phyloP scores from a whole-genome alignment of 2,329 filamentous ascomycete genomes.

The Nannizziopsis barbatae region DNA sequence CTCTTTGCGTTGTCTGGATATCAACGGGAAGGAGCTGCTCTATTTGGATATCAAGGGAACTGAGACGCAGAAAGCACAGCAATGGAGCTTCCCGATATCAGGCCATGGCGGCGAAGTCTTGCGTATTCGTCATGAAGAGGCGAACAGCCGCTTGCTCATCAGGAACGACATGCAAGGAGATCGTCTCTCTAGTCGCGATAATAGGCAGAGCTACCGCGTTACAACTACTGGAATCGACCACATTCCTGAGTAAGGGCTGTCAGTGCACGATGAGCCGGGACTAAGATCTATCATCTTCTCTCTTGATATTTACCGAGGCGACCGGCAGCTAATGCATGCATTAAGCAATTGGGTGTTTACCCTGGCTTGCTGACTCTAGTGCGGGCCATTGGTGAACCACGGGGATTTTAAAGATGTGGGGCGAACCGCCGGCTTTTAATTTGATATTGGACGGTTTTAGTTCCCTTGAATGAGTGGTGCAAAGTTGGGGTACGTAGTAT shows the following conservation, averaged over 20 bases:
- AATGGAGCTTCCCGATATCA: neutral
- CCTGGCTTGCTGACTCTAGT: too few relatives aligned
- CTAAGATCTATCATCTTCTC: too few relatives aligned
- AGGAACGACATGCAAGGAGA: neutral
- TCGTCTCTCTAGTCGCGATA: neutral
- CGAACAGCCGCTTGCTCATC: neutral
- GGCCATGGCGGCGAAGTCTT: conserved; percentile 1
- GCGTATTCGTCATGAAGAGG: neutral
- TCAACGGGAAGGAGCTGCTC: neutral
- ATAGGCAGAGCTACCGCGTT: neutral
- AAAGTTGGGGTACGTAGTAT: too few relatives aligned
- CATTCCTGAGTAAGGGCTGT: neutral
- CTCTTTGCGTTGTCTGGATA: neutral
- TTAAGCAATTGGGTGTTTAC: too few relatives aligned
- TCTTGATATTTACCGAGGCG: too few relatives aligned
- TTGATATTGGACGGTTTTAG: too few relatives aligned
- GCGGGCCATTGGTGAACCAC: too few relatives aligned
- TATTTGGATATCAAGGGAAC: neutral
- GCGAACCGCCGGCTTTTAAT: too few relatives aligned
- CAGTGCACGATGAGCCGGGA: too few relatives aligned
- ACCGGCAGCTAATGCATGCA: too few relatives aligned
- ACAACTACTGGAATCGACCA: neutral
- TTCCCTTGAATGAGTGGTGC: too few relatives aligned
- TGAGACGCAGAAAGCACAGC: neutral
- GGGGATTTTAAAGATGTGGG: too few relatives aligned